Conservation (phyloP, 495 filamentous ascomycete genomes). For the Aspergillus nanangensis region DNA sequence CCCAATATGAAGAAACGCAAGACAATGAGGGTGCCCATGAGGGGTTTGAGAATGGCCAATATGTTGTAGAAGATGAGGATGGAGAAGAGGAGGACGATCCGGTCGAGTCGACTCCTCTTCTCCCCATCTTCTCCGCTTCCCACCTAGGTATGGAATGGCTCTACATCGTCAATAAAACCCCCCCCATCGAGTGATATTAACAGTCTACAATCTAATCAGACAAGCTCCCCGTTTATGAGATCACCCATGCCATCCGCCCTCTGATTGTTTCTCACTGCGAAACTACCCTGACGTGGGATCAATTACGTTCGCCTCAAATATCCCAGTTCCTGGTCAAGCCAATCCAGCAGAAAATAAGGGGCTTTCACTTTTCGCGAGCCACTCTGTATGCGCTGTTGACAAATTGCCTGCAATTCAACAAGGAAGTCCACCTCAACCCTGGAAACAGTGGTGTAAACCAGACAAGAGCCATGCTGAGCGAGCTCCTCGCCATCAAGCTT, state of each 20-base stretch:
- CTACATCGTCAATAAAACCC: no score
- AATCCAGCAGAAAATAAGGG: constrained; percentile 74
- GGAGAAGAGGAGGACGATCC: constrained; percentile 53
- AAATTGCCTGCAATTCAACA: constrained; percentile 88
- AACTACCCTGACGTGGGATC: constrained; percentile 92
- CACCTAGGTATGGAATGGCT: constrained; percentile 63
- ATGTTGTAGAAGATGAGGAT: constrained; percentile 36
- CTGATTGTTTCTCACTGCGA: constrained; percentile 79
- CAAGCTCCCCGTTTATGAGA: constrained; percentile 77
- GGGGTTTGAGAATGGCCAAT: constrained; percentile 28
- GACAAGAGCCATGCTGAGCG: constrained; percentile 80
- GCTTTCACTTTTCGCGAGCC: constrained; percentile 75
- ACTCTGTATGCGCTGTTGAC: constrained; percentile 87
- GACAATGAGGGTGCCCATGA: constrained; percentile 22
- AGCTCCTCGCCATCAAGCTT: constrained; percentile 86
- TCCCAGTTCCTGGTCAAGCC: constrained; percentile 95
- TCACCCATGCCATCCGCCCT: constrained; percentile 82
- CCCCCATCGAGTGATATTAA: no score
- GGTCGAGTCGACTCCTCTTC: constrained; percentile 54
- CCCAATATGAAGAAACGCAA: constrained; percentile 34
- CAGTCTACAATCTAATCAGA: constrained; percentile 46
- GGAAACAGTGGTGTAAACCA: constrained; percentile 77
- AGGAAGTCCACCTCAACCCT: constrained; percentile 75
- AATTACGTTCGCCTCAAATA: constrained; percentile 88
- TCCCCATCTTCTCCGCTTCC: constrained; percentile 79